Base-by-base conservation (phyloP, 257 asterid species). In the Lycium barbarum region DNA sequence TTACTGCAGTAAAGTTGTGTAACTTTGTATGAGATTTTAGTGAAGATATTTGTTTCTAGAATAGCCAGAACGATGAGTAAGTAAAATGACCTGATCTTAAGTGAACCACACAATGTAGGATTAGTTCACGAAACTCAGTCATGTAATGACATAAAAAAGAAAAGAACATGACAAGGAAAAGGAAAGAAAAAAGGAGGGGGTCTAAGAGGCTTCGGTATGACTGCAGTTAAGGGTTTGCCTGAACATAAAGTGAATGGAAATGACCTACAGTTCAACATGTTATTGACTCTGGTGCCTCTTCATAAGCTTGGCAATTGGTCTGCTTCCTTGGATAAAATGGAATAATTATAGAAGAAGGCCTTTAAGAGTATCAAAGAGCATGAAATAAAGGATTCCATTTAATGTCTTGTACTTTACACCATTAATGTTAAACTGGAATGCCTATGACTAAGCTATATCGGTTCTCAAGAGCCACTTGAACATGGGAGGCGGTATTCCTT, bases 261-360 rank as follows among this genome's bases (percentile, higher is more conserved):
- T 49, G 33, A 3, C 33, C 53, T 12, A 49, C 81, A 12, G 20
- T 47, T 49, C 15, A 51, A 74, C 7, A 20, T 47, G 61, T 74
- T 74, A 20, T 74, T 20, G 20, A 74, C 38, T 74, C 81, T 12
- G 40, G 40, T 74, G 20, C 81, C 61, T 74, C n/a, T 74, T 74
- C 9, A 74, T 47, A 43, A 49, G 22, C 81, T 74, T 7, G 61
- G 43, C 15, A 74, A 13, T 7, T 74, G 62, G 61, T 33, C 47
- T 49, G n/a, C 62, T 74, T 74, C 81, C 62, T 20, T 6, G 1
- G 1, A 47, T 47, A 11, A 54, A 73, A 47, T 49, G 61, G 12
- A 74, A 12, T 58, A 74, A 43, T 49, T 12, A 2, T 0, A 22
- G 61, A 20, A 74, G 20, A 6, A 3, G 22, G 7, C 6, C 22